Evolutionary conservation across 1,284 basidiomycete species (phyloP).

Genomic region (Heimioporus retisporus): DNA sequence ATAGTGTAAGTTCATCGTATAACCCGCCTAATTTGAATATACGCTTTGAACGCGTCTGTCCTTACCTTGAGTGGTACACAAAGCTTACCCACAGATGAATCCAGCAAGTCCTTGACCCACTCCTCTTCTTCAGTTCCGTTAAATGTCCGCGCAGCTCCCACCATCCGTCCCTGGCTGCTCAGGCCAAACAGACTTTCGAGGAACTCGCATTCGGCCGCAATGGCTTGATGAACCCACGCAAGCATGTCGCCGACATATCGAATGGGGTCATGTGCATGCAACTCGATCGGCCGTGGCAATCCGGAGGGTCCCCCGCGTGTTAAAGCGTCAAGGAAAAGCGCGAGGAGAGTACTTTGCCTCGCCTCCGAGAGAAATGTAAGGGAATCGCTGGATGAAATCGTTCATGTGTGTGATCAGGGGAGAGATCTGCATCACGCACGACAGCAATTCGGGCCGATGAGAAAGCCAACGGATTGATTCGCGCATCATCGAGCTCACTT

Average conservation of each 20-base stretch:
- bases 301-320: constrained; percentile 92
- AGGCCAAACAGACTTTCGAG: constrained; percentile 87
- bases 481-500: constrained; percentile 78
- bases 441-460: constrained; percentile 81
- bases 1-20: too few relatives aligned
- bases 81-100: constrained; percentile 86
- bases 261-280: constrained; percentile 97
- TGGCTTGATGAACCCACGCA: constrained; percentile 98
- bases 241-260: constrained; percentile 99
- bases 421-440: constrained; percentile 56
- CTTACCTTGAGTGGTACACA: constrained; percentile 87
- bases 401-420: background rate
- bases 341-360: constrained; percentile 83
- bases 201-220: constrained; percentile 95
- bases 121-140: constrained; percentile 77
- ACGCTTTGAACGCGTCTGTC: background rate
- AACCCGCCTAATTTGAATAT: too few relatives aligned
- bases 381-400: constrained; percentile 68
- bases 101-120: constrained; percentile 86
- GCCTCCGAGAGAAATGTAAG: constrained; percentile 84
- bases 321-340: constrained; percentile 87
- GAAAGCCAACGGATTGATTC: constrained; percentile 83
- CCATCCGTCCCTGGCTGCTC: constrained; percentile 65
- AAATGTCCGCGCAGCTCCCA: constrained; percentile 77
- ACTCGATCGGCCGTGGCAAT: constrained; percentile 93